phyloP scores from a whole-genome alignment of 257 asterid species.

The Scutellaria baicalensis region DNA sequence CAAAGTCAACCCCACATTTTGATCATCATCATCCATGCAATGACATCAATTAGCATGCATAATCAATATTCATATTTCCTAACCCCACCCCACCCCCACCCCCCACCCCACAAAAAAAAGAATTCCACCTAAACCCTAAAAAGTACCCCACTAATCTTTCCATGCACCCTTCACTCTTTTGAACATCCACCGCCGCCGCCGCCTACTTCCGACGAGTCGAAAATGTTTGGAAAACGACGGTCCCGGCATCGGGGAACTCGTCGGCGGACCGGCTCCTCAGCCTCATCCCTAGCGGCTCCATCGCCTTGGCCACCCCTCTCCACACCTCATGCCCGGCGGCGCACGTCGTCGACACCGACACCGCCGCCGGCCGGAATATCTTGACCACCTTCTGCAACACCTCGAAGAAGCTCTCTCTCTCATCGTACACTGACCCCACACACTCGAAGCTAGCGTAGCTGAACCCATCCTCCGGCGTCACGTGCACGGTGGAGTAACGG shows the following conservation, averaged over 20 bases:
- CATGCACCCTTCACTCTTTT: too few species aligned
- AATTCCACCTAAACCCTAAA: constrained; percentile 36
- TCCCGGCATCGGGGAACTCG: constrained; percentile 62
- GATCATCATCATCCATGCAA: constrained; percentile 35
- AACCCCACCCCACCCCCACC: constrained; percentile 19
- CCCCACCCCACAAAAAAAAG: constrained; percentile 8
- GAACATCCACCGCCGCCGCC: constrained; percentile 6
- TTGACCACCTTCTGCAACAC: constrained; percentile 49
- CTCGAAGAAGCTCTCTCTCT: constrained; percentile 27
- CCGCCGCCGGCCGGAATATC: constrained; percentile 62
- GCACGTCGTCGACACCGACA: constrained; percentile 69
- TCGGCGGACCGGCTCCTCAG: constrained; percentile 62
- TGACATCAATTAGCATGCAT: constrained; percentile 44
- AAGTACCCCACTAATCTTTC: constrained; percentile 14
- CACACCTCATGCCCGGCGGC: constrained; percentile 40
- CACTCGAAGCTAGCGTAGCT: constrained; percentile 94
- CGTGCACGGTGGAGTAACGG: constrained; percentile 91
- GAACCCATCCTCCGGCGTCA: constrained; percentile 94
- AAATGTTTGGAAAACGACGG: constrained; percentile 66
- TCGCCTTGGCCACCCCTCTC: constrained; percentile 49
- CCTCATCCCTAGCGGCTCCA: constrained; percentile 68
- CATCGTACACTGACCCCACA: constrained; percentile 50
- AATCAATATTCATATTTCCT: constrained; percentile 36
- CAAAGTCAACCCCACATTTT: constrained; percentile 51
- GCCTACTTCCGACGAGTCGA: constrained; percentile 40